Evolutionary conservation across 352 stramenopile genomes (phyloP), one percentile per base, ranked within the genome.

Genomic region (Phytopythium oedochilum): DNA sequence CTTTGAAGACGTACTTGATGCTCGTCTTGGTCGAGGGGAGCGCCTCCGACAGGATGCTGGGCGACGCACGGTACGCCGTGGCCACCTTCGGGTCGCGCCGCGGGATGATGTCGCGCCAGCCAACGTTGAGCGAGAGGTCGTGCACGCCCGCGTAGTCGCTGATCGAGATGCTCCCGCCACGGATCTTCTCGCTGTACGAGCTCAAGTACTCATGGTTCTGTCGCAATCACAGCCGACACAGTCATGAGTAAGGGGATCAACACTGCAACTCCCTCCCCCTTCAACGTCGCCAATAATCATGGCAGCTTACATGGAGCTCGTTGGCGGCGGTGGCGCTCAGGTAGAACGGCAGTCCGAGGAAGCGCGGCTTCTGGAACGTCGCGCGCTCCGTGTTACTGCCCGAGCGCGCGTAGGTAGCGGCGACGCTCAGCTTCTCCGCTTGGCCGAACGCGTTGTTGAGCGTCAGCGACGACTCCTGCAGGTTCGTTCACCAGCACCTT

Each of bases 1-100:
- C 83, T 45, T 86, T 95, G 62, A 95, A 97, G n/a, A 89, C 81
- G 59, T 97, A 97, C 64, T 95, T 94, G 45, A 97, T 47, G 71
- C 87, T 97, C 36, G 86, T 96, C 71, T 97, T 97, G 20, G 90
- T 89, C 22, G 88, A 96, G 29, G 90, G 90, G 55, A 91, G 79
- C 3, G 88, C 83, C 59, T 97, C 86, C n/a, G 83, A 74, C 48
- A 97, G 66, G 59, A 97, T 94, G 68, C 83, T 94, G 22, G 86
- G 86, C 11, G 89, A 97, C 39, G 90, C 88, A 38, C 84, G 82
- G 66, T 95, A 97, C 31, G 87, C 89, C 28, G 86, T 96, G 12
- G 86, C 79, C 54, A 95, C 90, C 61, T 92, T 89, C 22, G 71
- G 62, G 50, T 93, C 83, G 44, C 87, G 83, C 15, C 87, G 79